phyloP scores from a whole-genome alignment of 139 green algal genomes.

The Ettlia oleoabundans region DNA sequence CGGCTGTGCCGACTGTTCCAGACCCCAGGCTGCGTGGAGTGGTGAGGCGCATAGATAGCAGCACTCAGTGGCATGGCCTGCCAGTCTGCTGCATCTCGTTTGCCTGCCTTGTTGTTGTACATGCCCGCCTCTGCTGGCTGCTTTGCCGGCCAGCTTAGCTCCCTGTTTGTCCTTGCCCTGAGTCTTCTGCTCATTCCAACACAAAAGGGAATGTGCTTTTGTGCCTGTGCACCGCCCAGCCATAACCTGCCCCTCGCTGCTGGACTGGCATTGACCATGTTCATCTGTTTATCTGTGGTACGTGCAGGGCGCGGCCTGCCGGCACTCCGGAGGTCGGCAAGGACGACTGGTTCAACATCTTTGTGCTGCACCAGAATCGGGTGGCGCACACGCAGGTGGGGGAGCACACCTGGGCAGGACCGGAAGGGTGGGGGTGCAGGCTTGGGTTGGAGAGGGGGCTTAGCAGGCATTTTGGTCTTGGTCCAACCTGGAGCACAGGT shows the following conservation, averaged over 20 bases:
- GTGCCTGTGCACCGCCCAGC: too few species aligned
- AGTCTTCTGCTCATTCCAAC: too few species aligned
- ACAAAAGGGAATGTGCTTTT: too few species aligned
- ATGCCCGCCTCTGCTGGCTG: too few species aligned
- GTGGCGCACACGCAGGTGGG: constrained; percentile 59
- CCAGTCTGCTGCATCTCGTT: neutral
- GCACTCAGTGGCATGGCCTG: neutral
- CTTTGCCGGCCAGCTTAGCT: too few species aligned
- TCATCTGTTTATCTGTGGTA: neutral
- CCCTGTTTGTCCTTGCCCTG: too few species aligned
- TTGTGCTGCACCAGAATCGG: constrained; percentile 97
- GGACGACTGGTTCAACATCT: constrained; percentile 92
- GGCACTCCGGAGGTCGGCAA: constrained; percentile 18
- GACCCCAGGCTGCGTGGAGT: constrained; percentile 76
- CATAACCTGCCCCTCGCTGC: too few species aligned
- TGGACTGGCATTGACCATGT: too few species aligned
- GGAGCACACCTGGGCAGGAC: neutral
- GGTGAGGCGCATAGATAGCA: constrained; percentile 47
- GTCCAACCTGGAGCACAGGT: too few species aligned
- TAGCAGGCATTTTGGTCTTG: too few species aligned
- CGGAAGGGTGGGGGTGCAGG: neutral
- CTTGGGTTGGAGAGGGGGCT: too few species aligned
- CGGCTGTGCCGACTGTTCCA: constrained; percentile 89
- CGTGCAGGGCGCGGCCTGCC: constrained; percentile 47
- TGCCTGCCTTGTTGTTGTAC: too few species aligned